A percentile compares a stretch with the other conserved stretches of the same genome.
These are phyloP conservation scores for Mycena chlorophos DNA, from an alignment of 768 basidiomycete species.

Conservation along the genomic window DNA sequence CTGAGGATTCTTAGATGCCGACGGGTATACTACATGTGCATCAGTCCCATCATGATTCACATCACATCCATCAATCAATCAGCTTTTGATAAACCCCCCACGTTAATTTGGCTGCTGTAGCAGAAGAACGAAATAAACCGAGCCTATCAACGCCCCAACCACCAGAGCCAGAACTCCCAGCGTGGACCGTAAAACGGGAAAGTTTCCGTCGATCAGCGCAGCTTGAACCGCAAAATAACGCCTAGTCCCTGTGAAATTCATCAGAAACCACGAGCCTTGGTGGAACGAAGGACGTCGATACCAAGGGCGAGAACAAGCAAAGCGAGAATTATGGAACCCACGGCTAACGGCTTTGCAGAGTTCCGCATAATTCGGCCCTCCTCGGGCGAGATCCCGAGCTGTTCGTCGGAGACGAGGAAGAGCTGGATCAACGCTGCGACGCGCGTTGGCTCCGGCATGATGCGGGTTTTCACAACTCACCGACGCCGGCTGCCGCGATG, in stretches of 20 bases:
- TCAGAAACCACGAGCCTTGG: not conserved
- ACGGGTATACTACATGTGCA: too few species aligned
- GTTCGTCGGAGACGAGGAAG: not conserved
- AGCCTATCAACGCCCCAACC: too few species aligned
- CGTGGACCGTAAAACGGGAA: slow-evolving; percentile 48
- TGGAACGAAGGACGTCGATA: not conserved
- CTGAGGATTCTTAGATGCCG: too few species aligned
- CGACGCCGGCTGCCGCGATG: slow-evolving; percentile 46
- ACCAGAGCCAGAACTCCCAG: too few species aligned
- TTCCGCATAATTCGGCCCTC: not conserved
- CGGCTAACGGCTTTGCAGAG: not conserved
- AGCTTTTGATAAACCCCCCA: too few species aligned
- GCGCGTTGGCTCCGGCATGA: not conserved
- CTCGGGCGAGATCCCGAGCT: not conserved
- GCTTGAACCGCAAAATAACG: slow-evolving; percentile 44
- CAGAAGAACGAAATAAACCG: too few species aligned
- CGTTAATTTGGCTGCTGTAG: too few species aligned
- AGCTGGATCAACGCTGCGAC: not conserved
- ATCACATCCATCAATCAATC: too few species aligned
- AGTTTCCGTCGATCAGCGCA: slow-evolving; percentile 38
- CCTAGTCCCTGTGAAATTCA: slow-evolving; percentile 23
- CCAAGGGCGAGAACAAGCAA: not conserved
- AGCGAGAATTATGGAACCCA: not conserved
- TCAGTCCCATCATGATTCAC: too few species aligned
- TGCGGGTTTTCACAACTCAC: slow-evolving; percentile 14